Evolutionary conservation across 1,284 basidiomycete genomes (phyloP), one percentile per base, ranked within the genome.

Genomic region (Taiwanofungus camphoratus): DNA sequence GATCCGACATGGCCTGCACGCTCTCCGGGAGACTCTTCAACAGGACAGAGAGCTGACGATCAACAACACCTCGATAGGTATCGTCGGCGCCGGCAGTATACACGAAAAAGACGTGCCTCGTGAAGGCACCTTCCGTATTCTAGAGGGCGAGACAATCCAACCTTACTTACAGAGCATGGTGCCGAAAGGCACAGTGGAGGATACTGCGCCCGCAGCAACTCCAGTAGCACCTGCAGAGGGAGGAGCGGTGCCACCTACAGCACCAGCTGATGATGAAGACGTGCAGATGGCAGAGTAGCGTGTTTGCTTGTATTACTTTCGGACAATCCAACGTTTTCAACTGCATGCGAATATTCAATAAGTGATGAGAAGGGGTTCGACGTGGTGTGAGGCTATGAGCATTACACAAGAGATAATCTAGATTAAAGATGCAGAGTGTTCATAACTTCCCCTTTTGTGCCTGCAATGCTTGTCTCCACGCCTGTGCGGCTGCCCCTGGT

Each of bases 31-130:
- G 65, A 96, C 94, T 3, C 76, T 98, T 27, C 94, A 97, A 61
- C 94, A 98, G 62, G 94, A 97, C 72, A 98, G 97, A 64, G 91
- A 90, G 59, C 82, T 97, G 44, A 93, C 86, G 6, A 70, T 84
- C 52, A 79, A 85, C 58, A 98, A 98, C 71, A 98, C 94, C 1
- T 92, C 90, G 1, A 84, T 97, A 55, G 92, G 91, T 27, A 88
- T 98, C 58, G 75, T 96, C 48, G 91, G 89, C 7, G 80, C 85
- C 13, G 65, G 73, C 18, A 77, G 81, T 47, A 56, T 59, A 11
- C 68, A 77, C 48, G 87, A 91, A 65, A 71, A 61, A 27, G 64
- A 60, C 26, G 69, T 73, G 13, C 60, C 68, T 5, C 59, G 74
- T 7, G 67, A 64, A 44, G 80, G 79, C 21, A 60, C 75, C 46